phyloP scores from a whole-genome alignment of 2,329 filamentous ascomycete species.

The Hortaea werneckii region DNA sequence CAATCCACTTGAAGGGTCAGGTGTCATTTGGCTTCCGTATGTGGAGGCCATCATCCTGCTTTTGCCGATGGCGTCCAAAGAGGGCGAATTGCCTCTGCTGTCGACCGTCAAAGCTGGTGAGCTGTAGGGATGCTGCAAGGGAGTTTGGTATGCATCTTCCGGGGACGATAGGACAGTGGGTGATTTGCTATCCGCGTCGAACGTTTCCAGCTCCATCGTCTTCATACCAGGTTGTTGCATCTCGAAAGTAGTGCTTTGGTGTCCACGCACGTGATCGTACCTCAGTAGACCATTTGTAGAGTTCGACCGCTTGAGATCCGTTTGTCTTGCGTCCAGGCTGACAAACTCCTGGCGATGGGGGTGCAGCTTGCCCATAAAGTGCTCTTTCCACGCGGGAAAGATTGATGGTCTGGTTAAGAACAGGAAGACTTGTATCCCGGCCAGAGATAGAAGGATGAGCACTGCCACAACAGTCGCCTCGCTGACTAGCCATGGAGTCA shows the following conservation, averaged over 20 bases:
- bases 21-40: conserved; percentile 5
- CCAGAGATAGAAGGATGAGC: conserved; percentile 68
- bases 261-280: conserved; percentile 15
- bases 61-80: not conserved
- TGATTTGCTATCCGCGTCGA: conserved; percentile 4
- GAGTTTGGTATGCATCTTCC: conserved; percentile 11
- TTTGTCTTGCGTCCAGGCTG: conserved; percentile 59
- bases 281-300: conserved; percentile 14
- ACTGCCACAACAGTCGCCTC: conserved; percentile 72
- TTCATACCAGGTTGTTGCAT: conserved; percentile 18
- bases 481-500: conserved; percentile 55
- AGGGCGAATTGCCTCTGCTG: conserved; percentile 4
- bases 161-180: conserved; percentile 18
- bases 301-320: conserved; percentile 12
- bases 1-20: not conserved
- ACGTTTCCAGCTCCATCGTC: conserved; percentile 9
- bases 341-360: conserved; percentile 69
- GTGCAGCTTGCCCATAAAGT: conserved; percentile 41
- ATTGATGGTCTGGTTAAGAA: conserved; percentile 78
- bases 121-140: conserved; percentile 5
- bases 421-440: conserved; percentile 73
- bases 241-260: conserved; percentile 23
- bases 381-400: conserved; percentile 69
- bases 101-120: conserved; percentile 4
- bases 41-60: conserved; percentile 2